phyloP scores from a whole-genome alignment of 139 green algal species.

The Nannochloris sp. region DNA sequence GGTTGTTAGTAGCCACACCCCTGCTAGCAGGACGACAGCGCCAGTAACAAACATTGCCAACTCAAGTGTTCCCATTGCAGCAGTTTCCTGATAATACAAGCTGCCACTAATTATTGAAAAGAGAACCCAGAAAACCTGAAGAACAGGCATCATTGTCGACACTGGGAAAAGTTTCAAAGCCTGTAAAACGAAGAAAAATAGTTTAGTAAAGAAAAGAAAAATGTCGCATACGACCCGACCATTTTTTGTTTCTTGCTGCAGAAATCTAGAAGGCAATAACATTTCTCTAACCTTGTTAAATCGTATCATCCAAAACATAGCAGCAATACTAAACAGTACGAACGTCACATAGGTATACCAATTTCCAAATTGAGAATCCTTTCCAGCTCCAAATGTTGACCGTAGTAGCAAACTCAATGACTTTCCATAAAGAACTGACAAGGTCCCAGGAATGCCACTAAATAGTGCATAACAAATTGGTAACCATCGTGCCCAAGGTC shows the following conservation, averaged over 20 bases:
- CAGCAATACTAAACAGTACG: slow-evolving; percentile 56
- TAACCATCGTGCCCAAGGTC: slow-evolving; percentile 46
- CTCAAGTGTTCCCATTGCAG: not conserved
- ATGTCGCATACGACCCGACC: too few relatives aligned
- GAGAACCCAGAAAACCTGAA: slow-evolving; percentile 83
- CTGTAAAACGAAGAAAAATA: slow-evolving; percentile 30
- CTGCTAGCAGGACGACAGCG: slow-evolving; percentile 30
- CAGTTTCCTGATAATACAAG: slow-evolving; percentile 55
- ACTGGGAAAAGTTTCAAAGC: slow-evolving; percentile 72
- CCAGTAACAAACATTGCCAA: slow-evolving; percentile 65
- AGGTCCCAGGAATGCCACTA: slow-evolving; percentile 70
- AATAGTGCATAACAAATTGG: slow-evolving; percentile 72
- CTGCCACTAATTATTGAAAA: slow-evolving; percentile 70
- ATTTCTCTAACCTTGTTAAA: too few relatives aligned
- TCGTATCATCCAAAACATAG: slow-evolving; percentile 68
- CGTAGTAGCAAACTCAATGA: slow-evolving; percentile 72
- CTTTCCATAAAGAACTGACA: slow-evolving; percentile 81
- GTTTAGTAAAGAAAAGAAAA: slow-evolving; percentile 22
- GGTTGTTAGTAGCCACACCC: slow-evolving; percentile 19
- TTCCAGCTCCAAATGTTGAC: slow-evolving; percentile 48
- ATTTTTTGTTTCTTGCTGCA: too few relatives aligned
- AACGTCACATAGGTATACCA: slow-evolving; percentile 77
- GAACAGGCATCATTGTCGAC: slow-evolving; percentile 76
- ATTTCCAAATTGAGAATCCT: slow-evolving; percentile 61
- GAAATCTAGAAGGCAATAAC: too few relatives aligned